Evolutionary conservation across 2,329 filamentous ascomycete species (phyloP).

Genomic region (Xylaria polymorpha): DNA sequence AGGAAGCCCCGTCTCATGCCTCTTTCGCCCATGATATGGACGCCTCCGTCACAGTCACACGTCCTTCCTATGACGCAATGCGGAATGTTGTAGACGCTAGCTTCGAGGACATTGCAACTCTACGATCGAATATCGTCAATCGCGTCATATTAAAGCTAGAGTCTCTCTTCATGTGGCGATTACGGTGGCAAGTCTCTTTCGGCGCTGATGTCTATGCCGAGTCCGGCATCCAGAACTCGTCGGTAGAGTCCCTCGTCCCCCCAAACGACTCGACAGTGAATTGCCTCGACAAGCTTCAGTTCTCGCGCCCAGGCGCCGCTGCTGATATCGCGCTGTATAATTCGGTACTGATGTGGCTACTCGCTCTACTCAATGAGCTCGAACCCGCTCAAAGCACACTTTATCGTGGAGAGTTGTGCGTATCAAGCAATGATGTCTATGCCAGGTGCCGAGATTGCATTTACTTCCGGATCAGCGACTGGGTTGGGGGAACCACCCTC

Average conservation of each 20-base stretch:
- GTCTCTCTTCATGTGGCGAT: conserved; percentile 16
- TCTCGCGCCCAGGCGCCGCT: conserved; percentile 4
- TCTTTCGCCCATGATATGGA: too few relatives aligned
- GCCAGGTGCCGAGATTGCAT: conserved; percentile 5
- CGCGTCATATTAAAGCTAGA: conserved; percentile 1
- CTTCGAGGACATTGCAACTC: too few relatives aligned
- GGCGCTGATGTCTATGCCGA: background rate
- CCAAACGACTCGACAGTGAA: too few relatives aligned
- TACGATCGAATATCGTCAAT: background rate
- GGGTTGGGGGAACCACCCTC: background rate
- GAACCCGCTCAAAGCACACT: conserved; percentile 10
- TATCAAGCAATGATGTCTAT: conserved; percentile 15
- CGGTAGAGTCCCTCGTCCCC: too few relatives aligned
- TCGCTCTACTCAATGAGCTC: conserved; percentile 14
- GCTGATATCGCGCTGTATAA: conserved; percentile 19
- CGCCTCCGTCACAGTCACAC: too few relatives aligned
- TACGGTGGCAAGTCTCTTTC: conserved; percentile 16
- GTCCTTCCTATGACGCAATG: too few relatives aligned
- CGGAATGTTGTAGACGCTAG: too few relatives aligned
- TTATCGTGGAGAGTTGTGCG: conserved; percentile 3
- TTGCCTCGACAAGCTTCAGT: conserved; percentile 3
- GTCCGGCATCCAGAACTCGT: too few relatives aligned
- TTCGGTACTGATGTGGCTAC: conserved; percentile 21
- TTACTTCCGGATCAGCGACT: background rate
- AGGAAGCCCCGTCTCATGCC: too few relatives aligned